A percentile compares a stretch with the other conserved stretches of the same genome.
Conservation (phyloP, 345 rosid genomes). For the Anastatica hierochuntica region DNA sequence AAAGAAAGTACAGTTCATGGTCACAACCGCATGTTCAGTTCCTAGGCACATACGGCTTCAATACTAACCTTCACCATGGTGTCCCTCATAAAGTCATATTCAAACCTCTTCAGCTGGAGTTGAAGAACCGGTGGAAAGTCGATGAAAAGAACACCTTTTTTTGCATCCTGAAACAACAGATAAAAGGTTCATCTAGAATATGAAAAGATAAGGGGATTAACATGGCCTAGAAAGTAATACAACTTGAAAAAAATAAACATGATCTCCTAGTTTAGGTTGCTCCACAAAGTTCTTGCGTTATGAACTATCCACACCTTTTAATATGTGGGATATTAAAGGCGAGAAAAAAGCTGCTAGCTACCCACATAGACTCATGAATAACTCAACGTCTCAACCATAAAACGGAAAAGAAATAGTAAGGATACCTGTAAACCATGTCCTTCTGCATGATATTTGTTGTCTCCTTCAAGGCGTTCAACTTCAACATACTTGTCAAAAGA, state of each 20-base stretch:
- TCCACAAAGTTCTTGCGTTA: too few relatives aligned
- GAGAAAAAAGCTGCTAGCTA: too few relatives aligned
- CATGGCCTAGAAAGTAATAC: too few relatives aligned
- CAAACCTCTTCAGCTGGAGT: constrained; percentile 92
- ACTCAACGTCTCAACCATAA: constrained; percentile 1
- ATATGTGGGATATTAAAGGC: too few relatives aligned
- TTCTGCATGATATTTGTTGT: constrained; percentile 94
- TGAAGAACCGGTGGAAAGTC: constrained; percentile 98
- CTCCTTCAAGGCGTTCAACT: constrained; percentile 97
- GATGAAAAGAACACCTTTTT: constrained; percentile 83
- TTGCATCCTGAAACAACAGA: constrained; percentile 99
- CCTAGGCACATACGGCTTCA: background rate
- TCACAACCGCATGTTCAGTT: constrained; percentile 6
- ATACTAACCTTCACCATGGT: constrained; percentile 89
- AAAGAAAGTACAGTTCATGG: constrained; percentile 1
- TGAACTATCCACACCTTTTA: too few relatives aligned
- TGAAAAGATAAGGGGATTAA: too few relatives aligned
- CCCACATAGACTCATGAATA: too few relatives aligned
- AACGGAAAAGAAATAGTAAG: background rate
- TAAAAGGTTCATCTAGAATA: too few relatives aligned
- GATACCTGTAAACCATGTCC: constrained; percentile 86
- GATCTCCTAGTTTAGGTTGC: too few relatives aligned
- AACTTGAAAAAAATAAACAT: too few relatives aligned
- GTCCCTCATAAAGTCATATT: constrained; percentile 95
- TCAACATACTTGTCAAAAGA: constrained; percentile 98